Base-by-base conservation (phyloP, 768 basidiomycete species). In the Dentipellis sp. region DNA sequence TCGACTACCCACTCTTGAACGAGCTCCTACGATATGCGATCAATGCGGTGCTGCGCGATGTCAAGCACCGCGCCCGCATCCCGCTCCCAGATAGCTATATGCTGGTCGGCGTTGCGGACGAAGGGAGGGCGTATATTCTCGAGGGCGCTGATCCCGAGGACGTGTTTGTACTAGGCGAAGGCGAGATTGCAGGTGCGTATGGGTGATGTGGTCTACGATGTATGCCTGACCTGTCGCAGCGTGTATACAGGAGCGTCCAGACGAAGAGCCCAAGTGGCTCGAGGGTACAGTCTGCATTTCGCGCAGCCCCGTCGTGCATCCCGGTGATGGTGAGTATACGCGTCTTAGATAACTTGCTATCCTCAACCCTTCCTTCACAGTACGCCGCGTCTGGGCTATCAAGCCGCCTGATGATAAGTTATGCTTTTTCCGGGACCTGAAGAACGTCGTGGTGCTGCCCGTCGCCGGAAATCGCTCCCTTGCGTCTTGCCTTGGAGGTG, bases 81-180 rank as follows among this genome's bases (percentile, higher is more conserved):
- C 80, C 77, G 4, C 76, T 94, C 10, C 83, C 83, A 0, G 69
- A 81, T 1, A 83, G 83, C 58, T 81, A 82, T 57, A 74, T 83
- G 29, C 74, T 94, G 1, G 86, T 91, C 10, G 91, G 92, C 0
- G 78, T 93, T 8, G 86, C 88, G 4, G 91, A 94, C 62, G 88
- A 92, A 68, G 88, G 88, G 0, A 80, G 83, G 0, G 80, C 82
- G 0, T 88, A 88, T 59, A 65, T 64, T 16, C 54, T 65, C 11
- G 46, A 60, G 29, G 61, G 61, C 10, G 16, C 10, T 12, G 34
- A 19, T 1, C 23, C 56, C 4, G 38, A 55, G 1, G 46, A 57
- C 2, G 59, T 62, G 2, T 62, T 40, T 34, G 58, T 56, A 4
- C 50, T 62, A 3, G 8, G 11, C 4, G 17, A 23, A 11, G 59